phyloP scores from a whole-genome alignment of 306 rosid species.

The Trifolium dubium region DNA sequence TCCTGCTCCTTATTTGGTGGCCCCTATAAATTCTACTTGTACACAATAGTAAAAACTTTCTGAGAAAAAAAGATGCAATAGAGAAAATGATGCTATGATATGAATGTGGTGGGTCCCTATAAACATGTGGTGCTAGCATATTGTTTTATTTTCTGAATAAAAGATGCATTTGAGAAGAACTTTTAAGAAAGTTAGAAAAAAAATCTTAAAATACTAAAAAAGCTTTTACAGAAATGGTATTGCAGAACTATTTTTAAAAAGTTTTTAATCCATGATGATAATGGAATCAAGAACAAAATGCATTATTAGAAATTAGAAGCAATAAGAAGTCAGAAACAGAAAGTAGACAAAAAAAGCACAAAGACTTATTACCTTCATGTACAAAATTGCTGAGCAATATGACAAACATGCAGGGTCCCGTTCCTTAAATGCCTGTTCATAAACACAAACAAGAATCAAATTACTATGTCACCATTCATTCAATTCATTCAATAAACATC shows the following conservation, averaged over 20 bases:
- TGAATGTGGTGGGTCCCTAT: constrained; percentile 12
- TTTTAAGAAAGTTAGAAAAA: neutral
- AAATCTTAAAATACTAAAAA: neutral
- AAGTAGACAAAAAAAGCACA: constrained; percentile 17
- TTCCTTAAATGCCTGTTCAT: constrained; percentile 76
- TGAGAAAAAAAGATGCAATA: neutral
- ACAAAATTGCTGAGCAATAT: constrained; percentile 76
- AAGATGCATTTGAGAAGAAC: neutral
- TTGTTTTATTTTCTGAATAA: neutral
- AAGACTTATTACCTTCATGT: constrained; percentile 71
- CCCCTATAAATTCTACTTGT: neutral
- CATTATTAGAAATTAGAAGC: constrained; percentile 12
- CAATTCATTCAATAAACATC: neutral
- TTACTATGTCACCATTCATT: neutral
- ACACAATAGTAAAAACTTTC: neutral
- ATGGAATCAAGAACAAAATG: constrained; percentile 13
- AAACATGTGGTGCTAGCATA: constrained; percentile 6
- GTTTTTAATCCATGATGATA: neutral
- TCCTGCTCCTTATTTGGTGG: neutral
- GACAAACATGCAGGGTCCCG: constrained; percentile 97
- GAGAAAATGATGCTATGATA: neutral
- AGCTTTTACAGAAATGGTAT: neutral
- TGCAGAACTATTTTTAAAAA: neutral
- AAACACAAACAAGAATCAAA: constrained; percentile 25
- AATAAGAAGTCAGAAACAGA: constrained; percentile 9